Base-by-base conservation (phyloP, 1,284 basidiomycete species). In the Apiotrichum sp. region DNA sequence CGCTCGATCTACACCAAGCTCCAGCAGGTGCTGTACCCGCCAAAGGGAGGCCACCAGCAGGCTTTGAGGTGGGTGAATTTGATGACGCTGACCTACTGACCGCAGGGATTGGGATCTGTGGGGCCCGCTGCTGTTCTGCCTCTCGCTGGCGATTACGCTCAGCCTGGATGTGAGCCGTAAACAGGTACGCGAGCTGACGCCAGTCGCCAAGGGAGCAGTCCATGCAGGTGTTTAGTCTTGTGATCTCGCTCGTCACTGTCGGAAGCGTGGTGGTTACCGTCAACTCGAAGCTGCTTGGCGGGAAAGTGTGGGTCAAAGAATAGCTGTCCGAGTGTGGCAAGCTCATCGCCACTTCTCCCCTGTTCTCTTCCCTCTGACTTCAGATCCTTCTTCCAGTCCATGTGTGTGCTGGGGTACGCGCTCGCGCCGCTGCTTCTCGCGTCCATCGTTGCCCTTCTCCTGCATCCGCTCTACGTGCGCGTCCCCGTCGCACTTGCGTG, bases 231-330 rank as follows among this genome's bases (percentile, higher is more conserved):
- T 97, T 97, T 74, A 93, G 92, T 0, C 87, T 86, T 58, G 91
- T 97, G 33, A 85, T 97, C 46, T 89, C 89, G 10, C 87, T 96
- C 55, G 86, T 93, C 57, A 91, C 89, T 11, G 71, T 95, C 10
- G 93, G 93, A 8, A 89, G 89, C 6, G 79, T 95, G 9, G 83
- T 88, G 1, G 89, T 97, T 7, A 96, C 93, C 0, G 77, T 97
- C 41, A 93, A 97, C 76, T 89, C 92, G 10, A 93, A 96, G 84
- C 81, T 97, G 48, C 81, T 97, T n/a, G 93, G 93, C 50, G 93
- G 93, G 47, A 83, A 90, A 81, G 90, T 97, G 87, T 93, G 76
- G 59, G 86, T 78, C 7, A 4, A 3, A 29, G n/a, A n/a, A n/a
- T n/a, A n/a, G n/a, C n/a, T n/a, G n/a, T n/a, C 52, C 10, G n/a